Base-by-base conservation (phyloP, 2,329 filamentous ascomycete genomes). In the Trichoderma brevicompactum region DNA sequence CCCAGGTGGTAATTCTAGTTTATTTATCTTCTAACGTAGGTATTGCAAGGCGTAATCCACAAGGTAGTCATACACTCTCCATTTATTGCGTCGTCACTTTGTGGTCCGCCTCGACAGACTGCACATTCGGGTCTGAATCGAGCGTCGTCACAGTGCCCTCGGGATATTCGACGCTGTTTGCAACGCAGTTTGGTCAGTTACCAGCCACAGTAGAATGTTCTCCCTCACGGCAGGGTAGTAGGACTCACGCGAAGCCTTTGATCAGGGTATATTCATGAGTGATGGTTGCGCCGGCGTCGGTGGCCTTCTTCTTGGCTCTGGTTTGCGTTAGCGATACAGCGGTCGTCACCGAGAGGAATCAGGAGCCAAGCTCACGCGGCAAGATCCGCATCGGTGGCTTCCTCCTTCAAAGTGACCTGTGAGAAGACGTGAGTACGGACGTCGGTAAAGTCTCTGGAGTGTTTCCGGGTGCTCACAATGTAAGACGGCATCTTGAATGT, bases 171-270 rank as follows among this genome's bases (percentile, higher is more conserved):
- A 93, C 92, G 58, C 94, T 97, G 40, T 40, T n/a, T 32, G 23
- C 23, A 28, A 28, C 5, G 23, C 23, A 28, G 23, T 10, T 13
- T 41, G 5, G 50, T 43, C 19, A 53, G 55, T 59, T 23, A 62
- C 49, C 23, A n/a, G 6, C 7, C 17, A 56, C 19, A 15, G 13
- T 7, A 6, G 7, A 5, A 23, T 28, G 5, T 52, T 3, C 43
- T 32, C 8, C 36, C 6, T 66, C 53, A n/a, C 34, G 19, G 5
- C 12, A 13, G 3, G 19, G 2, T 12, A 5, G 43, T 32, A 13
- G 36, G 53, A 83, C 91, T 71, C 87, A 97, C 94, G 91, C 89
- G 82, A 97, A 97, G 66, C 90, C 94, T 82, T 94, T 96, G 85
- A 97, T 93, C 72, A 97, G 80, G 67, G 81, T 89, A 83, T 92